Percentiles rank a stretch among this genome's conserved stretches.
Evolutionary conservation across 108 stramenopile species (phyloP).

Genomic region (Aurantiochytrium sp.): DNA sequence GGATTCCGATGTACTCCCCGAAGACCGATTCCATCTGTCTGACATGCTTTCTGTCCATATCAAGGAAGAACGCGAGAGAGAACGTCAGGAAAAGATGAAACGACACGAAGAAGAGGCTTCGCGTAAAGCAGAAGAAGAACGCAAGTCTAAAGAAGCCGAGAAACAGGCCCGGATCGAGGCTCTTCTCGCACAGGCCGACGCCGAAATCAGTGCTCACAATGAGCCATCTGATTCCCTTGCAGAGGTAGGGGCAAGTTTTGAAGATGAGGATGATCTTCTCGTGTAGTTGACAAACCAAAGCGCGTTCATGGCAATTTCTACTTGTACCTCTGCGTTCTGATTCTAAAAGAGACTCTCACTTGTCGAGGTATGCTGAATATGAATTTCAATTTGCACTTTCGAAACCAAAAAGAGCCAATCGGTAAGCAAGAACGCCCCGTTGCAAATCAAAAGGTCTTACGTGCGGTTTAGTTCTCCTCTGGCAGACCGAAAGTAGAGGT

Average conservation of each 20-base stretch:
- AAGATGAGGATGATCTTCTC: neutral
- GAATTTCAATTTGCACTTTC: too few relatives aligned
- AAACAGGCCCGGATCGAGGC: neutral
- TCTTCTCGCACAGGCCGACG: neutral
- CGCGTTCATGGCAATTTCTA: neutral
- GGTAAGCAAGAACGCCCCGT: too few relatives aligned
- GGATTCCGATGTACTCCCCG: constrained; percentile 22
- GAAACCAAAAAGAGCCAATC: too few relatives aligned
- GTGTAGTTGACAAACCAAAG: neutral
- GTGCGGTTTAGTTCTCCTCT: too few relatives aligned
- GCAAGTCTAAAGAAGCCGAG: neutral
- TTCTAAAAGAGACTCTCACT: too few relatives aligned
- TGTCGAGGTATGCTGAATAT: too few relatives aligned
- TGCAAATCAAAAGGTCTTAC: too few relatives aligned
- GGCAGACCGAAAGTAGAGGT: too few relatives aligned
- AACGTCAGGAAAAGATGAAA: neutral
- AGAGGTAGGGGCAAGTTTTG: neutral
- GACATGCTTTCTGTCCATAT: constrained; percentile 34
- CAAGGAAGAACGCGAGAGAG: neutral
- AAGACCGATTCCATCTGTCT: constrained; percentile 31
- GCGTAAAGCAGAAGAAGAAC: neutral
- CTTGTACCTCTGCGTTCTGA: too few relatives aligned
- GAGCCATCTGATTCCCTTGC: too few relatives aligned
- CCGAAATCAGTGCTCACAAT: neutral
- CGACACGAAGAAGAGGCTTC: constrained; percentile 11